A percentile compares a stretch with the other conserved stretches of the same genome.
Conservation (phyloP, 495 filamentous ascomycete genomes). For the Saxophila tyrrhenica region DNA sequence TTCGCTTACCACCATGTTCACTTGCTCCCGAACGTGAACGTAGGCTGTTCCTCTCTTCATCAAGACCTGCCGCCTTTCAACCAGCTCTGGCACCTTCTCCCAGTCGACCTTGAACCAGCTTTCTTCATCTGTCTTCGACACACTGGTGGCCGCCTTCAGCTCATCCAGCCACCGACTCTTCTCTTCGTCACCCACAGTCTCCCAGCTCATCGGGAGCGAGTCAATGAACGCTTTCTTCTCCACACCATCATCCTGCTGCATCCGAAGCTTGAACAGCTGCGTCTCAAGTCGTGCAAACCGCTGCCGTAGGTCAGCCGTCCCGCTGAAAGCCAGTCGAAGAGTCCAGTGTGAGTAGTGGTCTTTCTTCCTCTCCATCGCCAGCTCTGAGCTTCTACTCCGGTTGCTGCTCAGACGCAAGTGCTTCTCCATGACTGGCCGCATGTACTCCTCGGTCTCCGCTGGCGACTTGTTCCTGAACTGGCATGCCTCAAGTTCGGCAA, state of each 20-base stretch:
- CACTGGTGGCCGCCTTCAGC: constrained; percentile 39
- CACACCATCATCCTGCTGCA: constrained; percentile 53
- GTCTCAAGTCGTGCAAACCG: constrained; percentile 81
- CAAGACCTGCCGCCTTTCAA: constrained; percentile 67
- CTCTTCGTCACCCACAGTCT: constrained; percentile 68
- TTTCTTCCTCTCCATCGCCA: constrained; percentile 71
- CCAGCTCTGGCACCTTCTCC: constrained; percentile 80
- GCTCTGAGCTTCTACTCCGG: constrained; percentile 45
- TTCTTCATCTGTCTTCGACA: constrained; percentile 44
- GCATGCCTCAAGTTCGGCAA: constrained; percentile 91
- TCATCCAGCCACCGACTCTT: constrained; percentile 42
- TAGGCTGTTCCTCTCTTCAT: constrained; percentile 77
- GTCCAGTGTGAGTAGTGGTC: constrained; percentile 99
- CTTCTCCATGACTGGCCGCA: constrained; percentile 72
- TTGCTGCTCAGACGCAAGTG: constrained; percentile 76
- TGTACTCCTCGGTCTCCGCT: constrained; percentile 65
- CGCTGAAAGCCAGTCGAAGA: constrained; percentile 81
- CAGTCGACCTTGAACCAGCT: constrained; percentile 93
- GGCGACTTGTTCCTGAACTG: constrained; percentile 81
- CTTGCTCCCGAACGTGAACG: constrained; percentile 75
- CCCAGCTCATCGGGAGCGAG: constrained; percentile 67
- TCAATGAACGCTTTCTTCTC: constrained; percentile 71
- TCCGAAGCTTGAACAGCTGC: constrained; percentile 73
- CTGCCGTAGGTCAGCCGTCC: constrained; percentile 81
- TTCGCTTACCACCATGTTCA: constrained; percentile 78